A percentile compares a stretch with the other conserved stretches of the same genome.
phyloP scores from a whole-genome alignment of 2,329 filamentous ascomycete genomes.

The Dothidotthia symphoricarpi region DNA sequence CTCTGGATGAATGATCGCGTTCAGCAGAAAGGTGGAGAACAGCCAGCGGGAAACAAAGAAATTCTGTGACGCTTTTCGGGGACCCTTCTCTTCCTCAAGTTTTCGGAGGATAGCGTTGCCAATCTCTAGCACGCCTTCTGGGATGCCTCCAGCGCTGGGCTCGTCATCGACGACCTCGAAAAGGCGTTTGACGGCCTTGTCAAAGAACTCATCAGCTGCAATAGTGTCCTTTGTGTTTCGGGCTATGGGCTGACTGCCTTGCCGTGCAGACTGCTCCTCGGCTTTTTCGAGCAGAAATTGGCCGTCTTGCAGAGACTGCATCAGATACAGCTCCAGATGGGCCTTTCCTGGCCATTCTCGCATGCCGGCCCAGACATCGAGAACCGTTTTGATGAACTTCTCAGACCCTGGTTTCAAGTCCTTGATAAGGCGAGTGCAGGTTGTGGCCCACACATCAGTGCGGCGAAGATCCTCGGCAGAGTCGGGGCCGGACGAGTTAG shows the following conservation, averaged over 20 bases:
- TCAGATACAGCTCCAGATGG: constrained; percentile 90
- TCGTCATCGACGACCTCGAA: constrained; percentile 86
- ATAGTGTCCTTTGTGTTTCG: constrained; percentile 78
- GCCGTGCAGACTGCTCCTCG: constrained; percentile 69
- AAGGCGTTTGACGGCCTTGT: constrained; percentile 73
- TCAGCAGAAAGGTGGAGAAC: constrained; percentile 81
- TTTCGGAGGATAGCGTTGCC: constrained; percentile 80
- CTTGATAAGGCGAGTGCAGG: constrained; percentile 78
- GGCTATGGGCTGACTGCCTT: constrained; percentile 67
- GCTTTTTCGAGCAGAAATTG: constrained; percentile 85
- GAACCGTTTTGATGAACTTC: constrained; percentile 75
- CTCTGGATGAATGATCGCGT: constrained; percentile 86
- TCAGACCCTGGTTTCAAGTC: constrained; percentile 74
- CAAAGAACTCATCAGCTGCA: constrained; percentile 84
- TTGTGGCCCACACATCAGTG: constrained; percentile 83
- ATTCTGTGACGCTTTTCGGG: constrained; percentile 68
- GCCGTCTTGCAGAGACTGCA: constrained; percentile 91
- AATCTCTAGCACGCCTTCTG: constrained; percentile 78
- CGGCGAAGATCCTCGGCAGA: constrained; percentile 76
- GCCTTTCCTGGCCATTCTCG: constrained; percentile 85
- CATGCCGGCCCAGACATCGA: constrained; percentile 85
- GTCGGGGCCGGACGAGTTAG: constrained; percentile 77
- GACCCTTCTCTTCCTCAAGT: constrained; percentile 65
- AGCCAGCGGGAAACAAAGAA: constrained; percentile 91
- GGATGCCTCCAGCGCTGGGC: constrained; percentile 74